phyloP scores from a whole-genome alignment of 1,139 yeast genomes.

The Candida dubliniensis region DNA sequence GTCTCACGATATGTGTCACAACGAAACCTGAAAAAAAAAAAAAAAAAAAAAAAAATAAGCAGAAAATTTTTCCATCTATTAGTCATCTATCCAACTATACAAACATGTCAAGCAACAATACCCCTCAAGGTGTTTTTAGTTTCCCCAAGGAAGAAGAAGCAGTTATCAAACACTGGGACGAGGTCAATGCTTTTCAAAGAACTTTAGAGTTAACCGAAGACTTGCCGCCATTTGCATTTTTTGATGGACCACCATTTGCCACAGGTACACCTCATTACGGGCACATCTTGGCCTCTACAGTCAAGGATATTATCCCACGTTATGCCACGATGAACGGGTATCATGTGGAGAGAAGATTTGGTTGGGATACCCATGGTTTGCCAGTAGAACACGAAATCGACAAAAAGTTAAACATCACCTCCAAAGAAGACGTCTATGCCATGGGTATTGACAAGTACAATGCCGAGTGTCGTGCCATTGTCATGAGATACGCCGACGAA shows the following conservation, averaged over 20 bases:
- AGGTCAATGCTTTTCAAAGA: conserved; percentile 88
- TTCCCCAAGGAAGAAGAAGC: conserved; percentile 90
- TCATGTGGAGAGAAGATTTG: conserved; percentile 95
- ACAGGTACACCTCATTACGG: conserved; percentile 99
- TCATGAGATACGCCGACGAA: conserved; percentile 93
- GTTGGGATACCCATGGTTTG: conserved; percentile 99
- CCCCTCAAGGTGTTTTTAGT: conserved; percentile 39
- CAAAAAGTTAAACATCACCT: conserved; percentile 90
- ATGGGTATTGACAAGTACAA: conserved; percentile 94
- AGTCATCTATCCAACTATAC: not conserved
- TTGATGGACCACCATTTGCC: conserved; percentile 99
- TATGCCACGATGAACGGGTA: conserved; percentile 97
- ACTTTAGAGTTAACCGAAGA: conserved; percentile 82
- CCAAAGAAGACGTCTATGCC: conserved; percentile 90
- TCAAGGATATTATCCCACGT: conserved; percentile 95
- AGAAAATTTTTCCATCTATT: conserved; percentile 4
- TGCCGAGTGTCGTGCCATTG: conserved; percentile 92
- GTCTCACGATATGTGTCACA: not conserved
- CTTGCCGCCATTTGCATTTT: conserved; percentile 85
- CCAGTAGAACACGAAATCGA: conserved; percentile 99
- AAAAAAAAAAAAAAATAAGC: not conserved
- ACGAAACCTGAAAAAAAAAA: not conserved
- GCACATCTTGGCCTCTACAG: conserved; percentile 92
- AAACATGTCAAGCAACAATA: conserved; percentile 22
- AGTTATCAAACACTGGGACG: conserved; percentile 79